phyloP scores from a whole-genome alignment of 2,329 filamentous ascomycete genomes.

The Paramyrothecium sp. region DNA sequence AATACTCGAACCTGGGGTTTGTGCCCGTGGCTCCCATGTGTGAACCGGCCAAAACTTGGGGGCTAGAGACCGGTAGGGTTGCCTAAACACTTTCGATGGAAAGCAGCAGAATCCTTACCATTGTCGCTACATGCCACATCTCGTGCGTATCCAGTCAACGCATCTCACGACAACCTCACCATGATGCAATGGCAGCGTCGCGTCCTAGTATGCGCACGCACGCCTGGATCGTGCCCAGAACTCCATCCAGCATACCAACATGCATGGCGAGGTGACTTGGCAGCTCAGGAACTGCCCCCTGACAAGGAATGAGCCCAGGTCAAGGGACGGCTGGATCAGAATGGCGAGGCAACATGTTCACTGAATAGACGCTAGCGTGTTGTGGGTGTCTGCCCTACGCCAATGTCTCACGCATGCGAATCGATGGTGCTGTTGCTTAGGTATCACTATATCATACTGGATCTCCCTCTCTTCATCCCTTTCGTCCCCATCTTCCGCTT shows the following conservation, averaged over 20 bases:
- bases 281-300: not conserved
- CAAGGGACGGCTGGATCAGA: conserved; percentile 3
- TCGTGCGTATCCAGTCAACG: not conserved
- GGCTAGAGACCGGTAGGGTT: too few relatives aligned
- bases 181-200: not conserved
- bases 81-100: too few relatives aligned
- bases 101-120: not conserved
- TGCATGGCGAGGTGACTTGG: not conserved
- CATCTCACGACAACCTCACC: not conserved
- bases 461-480: conserved; percentile 1
- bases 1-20: not conserved
- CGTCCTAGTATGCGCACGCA: not conserved
- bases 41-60: not conserved
- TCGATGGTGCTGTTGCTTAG: not conserved
- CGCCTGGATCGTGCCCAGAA: not conserved
- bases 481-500: not conserved
- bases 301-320: not conserved
- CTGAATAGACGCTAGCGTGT: not conserved
- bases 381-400: not conserved
- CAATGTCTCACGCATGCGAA: not conserved
- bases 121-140: not conserved
- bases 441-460: conserved; percentile 2
- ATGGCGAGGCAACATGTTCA: not conserved
- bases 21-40: not conserved
- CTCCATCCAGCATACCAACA: not conserved